Percentiles rank a stretch among this genome's conserved stretches.
phyloP scores from a whole-genome alignment of 2,329 filamentous ascomycete genomes.

The Colletotrichum aenigma region DNA sequence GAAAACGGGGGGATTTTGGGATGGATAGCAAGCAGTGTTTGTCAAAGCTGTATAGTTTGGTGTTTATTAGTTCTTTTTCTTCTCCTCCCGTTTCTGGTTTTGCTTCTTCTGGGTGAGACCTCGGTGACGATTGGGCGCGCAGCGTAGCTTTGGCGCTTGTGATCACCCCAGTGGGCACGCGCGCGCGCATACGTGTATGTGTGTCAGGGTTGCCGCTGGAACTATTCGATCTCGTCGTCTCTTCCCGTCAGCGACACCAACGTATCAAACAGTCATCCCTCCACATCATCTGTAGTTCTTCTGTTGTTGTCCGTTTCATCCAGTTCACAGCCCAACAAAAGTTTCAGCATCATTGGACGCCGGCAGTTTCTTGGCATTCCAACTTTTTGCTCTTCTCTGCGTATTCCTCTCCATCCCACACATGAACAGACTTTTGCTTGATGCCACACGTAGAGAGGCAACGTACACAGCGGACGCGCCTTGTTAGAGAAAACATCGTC shows the following conservation, averaged over 20 bases:
- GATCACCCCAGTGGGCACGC: background rate
- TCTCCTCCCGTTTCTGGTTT: background rate
- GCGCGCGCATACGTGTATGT: background rate
- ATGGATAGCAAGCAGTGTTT: constrained; percentile 22
- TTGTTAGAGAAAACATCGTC: background rate
- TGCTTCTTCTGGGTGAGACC: background rate
- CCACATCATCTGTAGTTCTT: background rate
- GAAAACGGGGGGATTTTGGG: constrained; percentile 7
- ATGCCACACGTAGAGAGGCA: background rate
- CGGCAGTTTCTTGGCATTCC: background rate
- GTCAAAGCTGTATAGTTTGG: constrained; percentile 15
- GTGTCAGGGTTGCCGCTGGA: background rate
- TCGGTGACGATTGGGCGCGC: background rate
- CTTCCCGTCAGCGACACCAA: background rate
- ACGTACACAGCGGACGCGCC: background rate
- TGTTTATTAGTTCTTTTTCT: background rate
- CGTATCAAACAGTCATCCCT: background rate
- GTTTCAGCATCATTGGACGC: background rate
- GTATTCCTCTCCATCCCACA: background rate
- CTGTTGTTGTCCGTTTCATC: background rate
- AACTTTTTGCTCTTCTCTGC: background rate
- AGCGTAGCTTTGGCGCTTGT: background rate
- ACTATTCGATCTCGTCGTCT: background rate
- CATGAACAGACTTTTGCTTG: background rate
- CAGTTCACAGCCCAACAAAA: background rate